Evolutionary conservation across 805 yeast genomes (phyloP).

Genomic region (Kregervanrija pseudodelftensis): DNA sequence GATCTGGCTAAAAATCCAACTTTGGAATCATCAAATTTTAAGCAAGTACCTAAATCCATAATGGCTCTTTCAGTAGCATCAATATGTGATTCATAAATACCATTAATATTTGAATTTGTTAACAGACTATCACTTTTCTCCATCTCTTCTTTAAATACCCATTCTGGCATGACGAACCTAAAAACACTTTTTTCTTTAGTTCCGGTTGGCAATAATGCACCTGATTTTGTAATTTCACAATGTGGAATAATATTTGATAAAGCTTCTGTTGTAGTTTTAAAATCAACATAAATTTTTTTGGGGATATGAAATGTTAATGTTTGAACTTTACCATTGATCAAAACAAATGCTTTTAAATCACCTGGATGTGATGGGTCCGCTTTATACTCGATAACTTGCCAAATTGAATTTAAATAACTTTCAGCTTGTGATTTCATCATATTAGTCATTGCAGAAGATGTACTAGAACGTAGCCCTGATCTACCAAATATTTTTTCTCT

Average conservation of each 20-base stretch:
- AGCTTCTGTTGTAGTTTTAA: constrained; percentile 35
- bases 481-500: constrained; percentile 74
- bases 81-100: constrained; percentile 72
- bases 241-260: constrained; percentile 33
- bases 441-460: constrained; percentile 56
- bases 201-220: constrained; percentile 66
- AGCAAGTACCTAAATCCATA: constrained; percentile 68
- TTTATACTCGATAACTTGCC: constrained; percentile 80
- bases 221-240: constrained; percentile 51
- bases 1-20: constrained; percentile 87
- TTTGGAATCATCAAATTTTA: constrained; percentile 58
- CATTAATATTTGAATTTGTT: constrained; percentile 52
- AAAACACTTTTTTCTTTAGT: constrained; percentile 43
- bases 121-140: constrained; percentile 55
- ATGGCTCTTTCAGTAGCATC: constrained; percentile 64
- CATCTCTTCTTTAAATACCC: constrained; percentile 46
- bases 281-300: constrained; percentile 62
- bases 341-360: constrained; percentile 64
- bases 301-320: constrained; percentile 67
- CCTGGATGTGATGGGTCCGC: constrained; percentile 54
- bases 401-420: constrained; percentile 62
- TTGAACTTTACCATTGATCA: constrained; percentile 68
- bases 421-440: constrained; percentile 76
- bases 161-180: constrained; percentile 64
- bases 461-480: constrained; percentile 34